Evolutionary conservation across 768 basidiomycete species (phyloP).

Genomic region (Lyophyllum atratum): DNA sequence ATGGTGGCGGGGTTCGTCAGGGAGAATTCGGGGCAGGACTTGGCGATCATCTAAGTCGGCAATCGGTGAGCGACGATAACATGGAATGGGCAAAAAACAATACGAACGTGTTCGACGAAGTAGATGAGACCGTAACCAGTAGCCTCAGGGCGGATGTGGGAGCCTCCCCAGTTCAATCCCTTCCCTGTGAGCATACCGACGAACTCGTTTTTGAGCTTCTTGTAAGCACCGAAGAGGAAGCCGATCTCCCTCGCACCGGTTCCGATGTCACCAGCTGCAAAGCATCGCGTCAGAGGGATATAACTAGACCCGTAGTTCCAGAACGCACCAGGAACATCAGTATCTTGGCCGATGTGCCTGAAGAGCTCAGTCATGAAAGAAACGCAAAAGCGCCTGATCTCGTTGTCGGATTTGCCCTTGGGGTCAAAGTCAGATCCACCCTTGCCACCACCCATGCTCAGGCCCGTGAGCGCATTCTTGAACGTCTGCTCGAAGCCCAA

Average conservation of each 20-base stretch:
- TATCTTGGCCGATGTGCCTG: slow-evolving; percentile 71
- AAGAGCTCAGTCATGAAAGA: slow-evolving; percentile 78
- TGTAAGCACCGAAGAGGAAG: slow-evolving; percentile 79
- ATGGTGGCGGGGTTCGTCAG: slow-evolving; percentile 45
- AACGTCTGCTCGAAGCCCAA: slow-evolving; percentile 82
- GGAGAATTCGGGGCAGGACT: slow-evolving; percentile 58
- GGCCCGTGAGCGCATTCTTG: slow-evolving; percentile 78
- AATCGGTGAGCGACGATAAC: neutral
- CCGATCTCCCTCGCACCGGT: slow-evolving; percentile 77
- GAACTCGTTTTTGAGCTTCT: slow-evolving; percentile 72
- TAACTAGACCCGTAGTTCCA: neutral
- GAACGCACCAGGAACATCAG: slow-evolving; percentile 63
- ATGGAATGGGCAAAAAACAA: neutral
- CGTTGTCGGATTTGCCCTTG: slow-evolving; percentile 76
- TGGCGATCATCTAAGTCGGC: slow-evolving; percentile 51
- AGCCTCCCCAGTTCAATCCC: slow-evolving; percentile 70
- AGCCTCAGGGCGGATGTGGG: slow-evolving; percentile 74
- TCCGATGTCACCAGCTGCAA: slow-evolving; percentile 66
- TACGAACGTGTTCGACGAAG: slow-evolving; percentile 68
- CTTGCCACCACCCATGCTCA: slow-evolving; percentile 80
- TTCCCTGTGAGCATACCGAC: slow-evolving; percentile 73
- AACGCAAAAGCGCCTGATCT: slow-evolving; percentile 71
- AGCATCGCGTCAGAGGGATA: neutral
- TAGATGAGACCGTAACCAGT: slow-evolving; percentile 77
- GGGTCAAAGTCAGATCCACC: slow-evolving; percentile 82